Evolutionary conservation across 495 filamentous ascomycete genomes (phyloP), one percentile per base, ranked within the genome.

Genomic region (Hyphodiscus hymeniophilus): DNA sequence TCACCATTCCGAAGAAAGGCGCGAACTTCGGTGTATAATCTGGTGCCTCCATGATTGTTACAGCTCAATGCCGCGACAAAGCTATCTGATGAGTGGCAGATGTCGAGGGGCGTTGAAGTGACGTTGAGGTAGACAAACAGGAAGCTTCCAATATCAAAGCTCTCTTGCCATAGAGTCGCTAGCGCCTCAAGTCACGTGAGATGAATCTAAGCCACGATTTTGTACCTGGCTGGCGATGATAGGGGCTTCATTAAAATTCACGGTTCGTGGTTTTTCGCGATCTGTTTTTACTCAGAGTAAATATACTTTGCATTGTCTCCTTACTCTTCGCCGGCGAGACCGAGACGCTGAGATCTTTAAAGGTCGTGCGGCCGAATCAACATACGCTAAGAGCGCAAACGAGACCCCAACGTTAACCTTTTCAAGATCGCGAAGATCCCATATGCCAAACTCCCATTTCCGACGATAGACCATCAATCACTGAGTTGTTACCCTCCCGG

Each of bases 1-100:
- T 70, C 77, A 96, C 94, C 81, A 97, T 88, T 70, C 94, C 94
- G 61, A 97, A 80, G 76, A 99, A 99, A 38, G 91, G 89, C 60
- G 92, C 92, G 61, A 95, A 96, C 66, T 87, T 86, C 47, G 94
- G 92, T 38, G 84, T 72, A 24, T 84, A 34, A 6, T 57, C 54
- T 30, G 39, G 45, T 20, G 54, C 47, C 17, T 38, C 38, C 54
- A 54, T 56, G 12, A 12, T 49, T 45, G 52, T 2, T 38, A 3
- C 47, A 59, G 48, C 45, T 55, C 44, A 24, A 22, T 21, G 40
- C 6, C 24, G 15, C 23, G 24, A 42, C 20, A 42, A 20, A 28
- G 13, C 18, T 11, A 20, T 16, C 7, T 13, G 38, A 23, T 28
- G 23, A n/a, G 24, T 24, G 22, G 13, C 39, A 28, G 22, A n/a